A percentile compares a stretch with the other conserved stretches of the same genome.
Evolutionary conservation across 2,329 filamentous ascomycete species (phyloP).

Genomic region (Pestalotiopsis fici): DNA sequence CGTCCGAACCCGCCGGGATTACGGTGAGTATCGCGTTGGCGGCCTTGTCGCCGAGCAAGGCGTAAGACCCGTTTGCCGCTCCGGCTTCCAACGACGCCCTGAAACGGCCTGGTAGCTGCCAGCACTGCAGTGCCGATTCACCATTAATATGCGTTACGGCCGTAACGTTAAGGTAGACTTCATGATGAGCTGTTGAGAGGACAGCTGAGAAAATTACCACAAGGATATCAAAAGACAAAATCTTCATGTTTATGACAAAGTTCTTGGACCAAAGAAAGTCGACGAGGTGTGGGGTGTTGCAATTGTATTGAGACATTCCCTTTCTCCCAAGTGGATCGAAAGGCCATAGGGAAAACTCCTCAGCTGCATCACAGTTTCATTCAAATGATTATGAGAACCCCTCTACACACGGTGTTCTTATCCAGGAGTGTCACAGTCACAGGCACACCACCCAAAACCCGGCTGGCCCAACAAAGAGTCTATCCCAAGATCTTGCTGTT

Average conservation of each 20-base stretch:
- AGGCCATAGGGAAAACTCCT: no score
- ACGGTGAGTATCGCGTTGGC: neutral
- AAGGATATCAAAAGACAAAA: neutral
- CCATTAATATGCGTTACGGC: neutral
- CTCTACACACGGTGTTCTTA: no score
- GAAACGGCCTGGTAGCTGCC: constrained; percentile 1
- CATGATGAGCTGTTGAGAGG: neutral
- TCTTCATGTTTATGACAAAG: neutral
- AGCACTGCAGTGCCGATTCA: constrained; percentile 8
- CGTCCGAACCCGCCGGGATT: neutral
- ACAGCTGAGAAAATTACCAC: neutral
- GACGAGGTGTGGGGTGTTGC: no score
- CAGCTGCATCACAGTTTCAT: no score
- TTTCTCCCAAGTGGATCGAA: no score
- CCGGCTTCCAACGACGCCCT: neutral
- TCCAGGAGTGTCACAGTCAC: no score
- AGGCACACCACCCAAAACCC: no score
- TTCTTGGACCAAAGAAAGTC: no score
- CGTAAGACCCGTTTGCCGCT: neutral
- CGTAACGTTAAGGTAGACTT: constrained; percentile 5
- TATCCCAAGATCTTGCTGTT: no score
- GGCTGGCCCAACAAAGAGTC: no score
- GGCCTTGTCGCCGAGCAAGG: neutral
- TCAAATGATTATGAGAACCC: no score
- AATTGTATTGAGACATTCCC: no score